Percentiles rank a stretch among this genome's conserved stretches.
Evolutionary conservation across 805 yeast species (phyloP).

Genomic region (Ogataea pignaliae): DNA sequence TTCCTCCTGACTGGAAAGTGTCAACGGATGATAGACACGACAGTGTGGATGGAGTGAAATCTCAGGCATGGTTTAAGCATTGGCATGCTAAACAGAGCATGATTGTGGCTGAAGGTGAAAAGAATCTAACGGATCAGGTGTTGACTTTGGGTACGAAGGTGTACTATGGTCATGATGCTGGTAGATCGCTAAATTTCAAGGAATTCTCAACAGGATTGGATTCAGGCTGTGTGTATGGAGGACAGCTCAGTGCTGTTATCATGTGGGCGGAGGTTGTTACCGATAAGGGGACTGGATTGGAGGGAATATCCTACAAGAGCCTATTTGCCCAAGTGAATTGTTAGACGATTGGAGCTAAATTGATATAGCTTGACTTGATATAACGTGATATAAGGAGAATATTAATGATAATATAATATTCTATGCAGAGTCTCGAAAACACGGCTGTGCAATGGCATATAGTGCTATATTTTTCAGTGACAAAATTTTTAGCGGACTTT

Average conservation of each 20-base stretch:
- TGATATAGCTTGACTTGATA: no score
- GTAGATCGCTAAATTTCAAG: conserved; percentile 61
- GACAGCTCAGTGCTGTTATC: conserved; percentile 58
- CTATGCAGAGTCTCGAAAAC: no score
- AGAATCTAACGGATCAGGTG: conserved; percentile 5
- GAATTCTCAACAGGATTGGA: conserved; percentile 78
- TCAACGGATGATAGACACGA: conserved; percentile 45
- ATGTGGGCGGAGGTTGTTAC: conserved; percentile 34
- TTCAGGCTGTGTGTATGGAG: conserved; percentile 77
- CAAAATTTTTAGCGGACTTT: no score
- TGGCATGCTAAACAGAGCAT: conserved; percentile 27
- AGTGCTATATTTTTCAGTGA: no score
- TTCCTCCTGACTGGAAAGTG: conserved; percentile 57
- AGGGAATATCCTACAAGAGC: conserved; percentile 22
- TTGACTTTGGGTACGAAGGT: conserved; percentile 37
- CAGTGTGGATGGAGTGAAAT: conserved; percentile 23
- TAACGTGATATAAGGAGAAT: no score
- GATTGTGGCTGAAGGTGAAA: conserved; percentile 4
- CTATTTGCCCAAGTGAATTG: conserved; percentile 28
- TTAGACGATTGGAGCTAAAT: conserved; percentile 1
- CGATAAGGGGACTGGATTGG: conserved; percentile 3
- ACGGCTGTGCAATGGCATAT: no score
- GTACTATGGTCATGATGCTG: conserved; percentile 87
- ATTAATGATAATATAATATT: no score
- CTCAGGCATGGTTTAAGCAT: conserved; percentile 30